Evolutionary conservation across 2,329 filamentous ascomycete species (phyloP), one percentile per base, ranked within the genome.

Genomic region (Hypomyces perniciosus): DNA sequence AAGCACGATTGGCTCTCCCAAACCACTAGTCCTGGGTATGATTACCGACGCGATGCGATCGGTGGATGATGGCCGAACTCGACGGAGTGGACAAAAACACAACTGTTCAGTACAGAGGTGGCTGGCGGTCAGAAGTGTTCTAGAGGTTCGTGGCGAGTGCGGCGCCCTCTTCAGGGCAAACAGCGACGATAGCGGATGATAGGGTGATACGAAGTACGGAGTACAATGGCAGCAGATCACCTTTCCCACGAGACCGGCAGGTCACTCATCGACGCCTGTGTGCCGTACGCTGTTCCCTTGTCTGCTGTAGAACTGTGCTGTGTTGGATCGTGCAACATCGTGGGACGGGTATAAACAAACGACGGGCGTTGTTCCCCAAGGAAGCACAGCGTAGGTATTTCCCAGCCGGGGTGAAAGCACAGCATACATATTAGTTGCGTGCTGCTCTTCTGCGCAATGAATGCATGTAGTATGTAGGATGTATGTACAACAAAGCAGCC

Each of bases 341-440:
- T 38, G 35, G 35, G 10, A 38, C 20, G 35, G 35, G 20, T 12
- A 12, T 8, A 38, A 38, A 20, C 35, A 20, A 20, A 20, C 20
- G 20, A 20, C 20, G 20, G 20, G 20, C 20, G 20, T 20, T 20
- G 20, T 20, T 20, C 20, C 20, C 20, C 35, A 20, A 38, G 20
- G 35, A 20, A 38, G 10, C n/a, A 38, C 12, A 38, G 35, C 35
- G 35, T 38, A 20, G 20, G 20, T 20, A 20, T 20, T 38, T 35
- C 38, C 48, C 29, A 40, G 30, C 43, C 2, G 48, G 43, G 31
- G 31, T 13, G 37, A 35, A 40, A 46, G 34, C 34, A 34, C 44
- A 33, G 43, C 48, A 51, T 41, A 37, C 20, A 20, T 20, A 34
- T 39, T 42, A 51, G 43, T 43, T 51, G 34, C 49, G 35, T 29